Evolutionary conservation across 768 basidiomycete species (phyloP).

Genomic region (Suillus hirtellus): DNA sequence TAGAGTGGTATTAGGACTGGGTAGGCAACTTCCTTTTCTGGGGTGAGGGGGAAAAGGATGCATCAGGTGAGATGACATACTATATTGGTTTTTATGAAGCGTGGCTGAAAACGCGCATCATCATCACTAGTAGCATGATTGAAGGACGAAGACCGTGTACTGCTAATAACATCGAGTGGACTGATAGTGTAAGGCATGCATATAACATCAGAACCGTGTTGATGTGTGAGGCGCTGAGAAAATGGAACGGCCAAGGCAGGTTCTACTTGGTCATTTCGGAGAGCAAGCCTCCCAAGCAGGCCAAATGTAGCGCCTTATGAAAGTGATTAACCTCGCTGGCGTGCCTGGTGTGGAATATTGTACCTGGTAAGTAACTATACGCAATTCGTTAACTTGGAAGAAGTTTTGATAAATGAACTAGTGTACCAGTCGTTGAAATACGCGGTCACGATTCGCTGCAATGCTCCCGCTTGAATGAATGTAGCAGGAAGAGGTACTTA

Average conservation of each 20-base stretch:
- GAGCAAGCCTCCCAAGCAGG: slow-evolving; percentile 46
- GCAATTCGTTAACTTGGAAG: slow-evolving; percentile 17
- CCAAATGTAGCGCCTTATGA: slow-evolving; percentile 43
- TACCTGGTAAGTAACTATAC: slow-evolving; percentile 33
- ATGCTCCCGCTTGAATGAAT: not conserved
- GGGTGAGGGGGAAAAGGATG: slow-evolving; percentile 12
- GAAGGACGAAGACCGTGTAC: slow-evolving; percentile 35
- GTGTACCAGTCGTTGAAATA: slow-evolving; percentile 51
- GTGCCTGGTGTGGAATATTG: slow-evolving; percentile 5
- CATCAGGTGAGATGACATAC: slow-evolving; percentile 33
- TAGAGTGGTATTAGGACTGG: slow-evolving; percentile 68
- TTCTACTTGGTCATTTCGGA: slow-evolving; percentile 32
- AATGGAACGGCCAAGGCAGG: slow-evolving; percentile 43
- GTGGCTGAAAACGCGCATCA: slow-evolving; percentile 42
- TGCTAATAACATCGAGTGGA: slow-evolving; percentile 51
- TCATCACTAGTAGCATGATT: slow-evolving; percentile 38
- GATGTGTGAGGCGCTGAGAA: slow-evolving; percentile 44
- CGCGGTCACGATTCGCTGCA: slow-evolving; percentile 25
- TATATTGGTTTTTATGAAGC: slow-evolving; percentile 44
- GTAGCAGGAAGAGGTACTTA: not conserved
- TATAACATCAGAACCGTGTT: slow-evolving; percentile 49
- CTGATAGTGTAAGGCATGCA: slow-evolving; percentile 59
- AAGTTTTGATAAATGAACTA: not conserved
- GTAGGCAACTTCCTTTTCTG: slow-evolving; percentile 53
- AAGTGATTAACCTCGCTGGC: slow-evolving; percentile 7